Percentiles rank a stretch among this genome's conserved stretches.
These are phyloP conservation scores for Alternaria sp. DNA, from an alignment of 2,329 filamentous ascomycete genomes.

Conservation along the genomic window DNA sequence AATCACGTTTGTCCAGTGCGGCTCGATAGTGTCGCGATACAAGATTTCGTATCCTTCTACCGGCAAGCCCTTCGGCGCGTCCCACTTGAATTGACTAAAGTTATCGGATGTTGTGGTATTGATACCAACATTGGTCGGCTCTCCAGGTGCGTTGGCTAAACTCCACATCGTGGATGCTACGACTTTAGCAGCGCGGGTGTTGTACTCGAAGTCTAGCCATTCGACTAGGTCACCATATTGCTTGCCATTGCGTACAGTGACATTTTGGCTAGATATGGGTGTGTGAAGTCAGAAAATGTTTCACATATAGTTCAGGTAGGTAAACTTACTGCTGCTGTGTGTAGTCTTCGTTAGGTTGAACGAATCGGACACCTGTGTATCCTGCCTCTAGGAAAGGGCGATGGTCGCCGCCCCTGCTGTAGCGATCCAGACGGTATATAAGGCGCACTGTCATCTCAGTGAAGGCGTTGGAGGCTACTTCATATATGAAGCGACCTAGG, in stretches of 20 bases:
- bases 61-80: slow-evolving; percentile 47
- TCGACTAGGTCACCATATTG: slow-evolving; percentile 63
- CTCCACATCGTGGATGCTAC: slow-evolving; percentile 62
- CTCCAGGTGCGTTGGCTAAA: slow-evolving; percentile 59
- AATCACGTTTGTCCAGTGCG: slow-evolving; percentile 58
- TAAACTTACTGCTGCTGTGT: slow-evolving; percentile 58
- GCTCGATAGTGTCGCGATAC: slow-evolving; percentile 59
- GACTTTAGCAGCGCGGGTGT: slow-evolving; percentile 61
- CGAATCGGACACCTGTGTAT: slow-evolving; percentile 62
- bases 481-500: slow-evolving; percentile 62
- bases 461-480: slow-evolving; percentile 58
- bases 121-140: slow-evolving; percentile 57
- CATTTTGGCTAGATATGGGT: slow-evolving; percentile 50
- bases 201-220: slow-evolving; percentile 63
- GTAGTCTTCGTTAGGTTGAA: slow-evolving; percentile 64
- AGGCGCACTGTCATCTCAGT: slow-evolving; percentile 63
- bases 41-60: slow-evolving; percentile 62
- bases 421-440: slow-evolving; percentile 63
- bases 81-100: slow-evolving; percentile 59
- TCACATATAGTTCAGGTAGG: background rate
- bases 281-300: background rate
- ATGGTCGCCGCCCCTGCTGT: slow-evolving; percentile 64
- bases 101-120: slow-evolving; percentile 56
- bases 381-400: slow-evolving; percentile 61
- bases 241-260: slow-evolving; percentile 55